Conservation (phyloP, 2,329 filamentous ascomycete genomes). For the Curvularia spicifera region DNA sequence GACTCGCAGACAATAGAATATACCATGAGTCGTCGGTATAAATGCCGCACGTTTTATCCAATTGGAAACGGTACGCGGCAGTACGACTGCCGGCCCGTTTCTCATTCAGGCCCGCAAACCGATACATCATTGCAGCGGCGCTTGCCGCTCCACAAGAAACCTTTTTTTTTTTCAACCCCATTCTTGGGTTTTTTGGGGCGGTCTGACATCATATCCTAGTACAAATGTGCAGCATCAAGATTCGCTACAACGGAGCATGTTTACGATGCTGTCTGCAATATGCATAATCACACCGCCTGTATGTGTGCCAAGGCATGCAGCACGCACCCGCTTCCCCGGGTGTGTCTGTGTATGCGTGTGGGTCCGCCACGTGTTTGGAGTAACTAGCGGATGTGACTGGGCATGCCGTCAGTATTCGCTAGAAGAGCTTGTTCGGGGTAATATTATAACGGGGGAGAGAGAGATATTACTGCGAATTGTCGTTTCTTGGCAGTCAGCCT, state of each 20-base stretch:
- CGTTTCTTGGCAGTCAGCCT: not conserved
- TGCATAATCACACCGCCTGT: constrained; percentile 42
- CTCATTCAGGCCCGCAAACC: not conserved
- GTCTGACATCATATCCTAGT: constrained; percentile 9
- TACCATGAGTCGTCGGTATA: not conserved
- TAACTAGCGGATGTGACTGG: not conserved
- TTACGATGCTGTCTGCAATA: constrained; percentile 24
- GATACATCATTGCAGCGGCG: not conserved
- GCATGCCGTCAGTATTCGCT: constrained; percentile 1
- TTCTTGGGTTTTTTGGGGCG: not conserved
- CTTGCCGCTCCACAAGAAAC: not conserved
- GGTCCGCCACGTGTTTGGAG: constrained; percentile 1
- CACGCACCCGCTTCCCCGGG: constrained; percentile 29
- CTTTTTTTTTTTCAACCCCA: not conserved
- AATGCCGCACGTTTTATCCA: constrained; percentile 1
- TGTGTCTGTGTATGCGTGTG: not conserved
- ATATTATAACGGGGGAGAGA: not conserved
- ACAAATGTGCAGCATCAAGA: not conserved
- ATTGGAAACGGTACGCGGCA: not conserved
- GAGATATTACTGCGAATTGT: not conserved
- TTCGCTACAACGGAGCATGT: constrained; percentile 3
- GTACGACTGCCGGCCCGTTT: not conserved
- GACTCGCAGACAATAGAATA: constrained; percentile 7
- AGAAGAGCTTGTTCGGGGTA: not conserved
- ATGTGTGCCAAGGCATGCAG: constrained; percentile 22